phyloP scores from a whole-genome alignment of 768 basidiomycete species.

The Termitomyces sp. region DNA sequence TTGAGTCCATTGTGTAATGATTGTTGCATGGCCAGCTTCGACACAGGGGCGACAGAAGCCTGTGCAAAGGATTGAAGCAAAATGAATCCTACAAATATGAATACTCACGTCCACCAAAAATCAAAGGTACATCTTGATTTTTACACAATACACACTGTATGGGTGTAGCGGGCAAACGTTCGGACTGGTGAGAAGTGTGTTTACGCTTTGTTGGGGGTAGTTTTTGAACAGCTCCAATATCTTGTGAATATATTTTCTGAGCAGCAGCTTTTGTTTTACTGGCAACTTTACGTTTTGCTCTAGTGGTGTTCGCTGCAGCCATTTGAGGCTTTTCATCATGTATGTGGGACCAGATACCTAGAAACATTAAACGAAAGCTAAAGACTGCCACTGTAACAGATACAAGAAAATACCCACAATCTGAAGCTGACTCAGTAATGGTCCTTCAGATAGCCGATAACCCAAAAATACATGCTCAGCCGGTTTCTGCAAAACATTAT shows the following conservation, averaged over 20 bases:
- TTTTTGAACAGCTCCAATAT: slow-evolving; percentile 24
- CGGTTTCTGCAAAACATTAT: slow-evolving; percentile 31
- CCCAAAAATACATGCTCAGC: slow-evolving; percentile 52
- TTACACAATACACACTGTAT: slow-evolving; percentile 60
- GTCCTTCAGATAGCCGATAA: slow-evolving; percentile 54
- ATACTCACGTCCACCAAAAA: slow-evolving; percentile 70
- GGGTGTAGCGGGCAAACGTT: slow-evolving; percentile 18
- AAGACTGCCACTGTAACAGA: background rate
- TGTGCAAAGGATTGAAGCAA: slow-evolving; percentile 23
- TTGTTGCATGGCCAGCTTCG: slow-evolving; percentile 44
- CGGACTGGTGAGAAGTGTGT: slow-evolving; percentile 34
- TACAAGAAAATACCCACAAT: slow-evolving; percentile 36
- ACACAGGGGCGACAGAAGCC: slow-evolving; percentile 72
- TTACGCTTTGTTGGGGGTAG: slow-evolving; percentile 39
- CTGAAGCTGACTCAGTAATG: slow-evolving; percentile 58
- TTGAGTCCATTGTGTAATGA: slow-evolving; percentile 9
- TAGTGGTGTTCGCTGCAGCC: slow-evolving; percentile 29
- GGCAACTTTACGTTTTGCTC: slow-evolving; percentile 27
- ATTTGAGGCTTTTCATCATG: slow-evolving; percentile 59
- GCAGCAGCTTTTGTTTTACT: slow-evolving; percentile 25
- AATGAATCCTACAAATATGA: background rate
- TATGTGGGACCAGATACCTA: slow-evolving; percentile 49
- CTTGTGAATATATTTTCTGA: slow-evolving; percentile 9
- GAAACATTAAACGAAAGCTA: no score
- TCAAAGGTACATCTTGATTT: slow-evolving; percentile 70